A percentile compares a stretch with the other conserved stretches of the same genome.
phyloP scores from a whole-genome alignment of 352 stramenopile species.

The Globisporangium recalcitrans region DNA sequence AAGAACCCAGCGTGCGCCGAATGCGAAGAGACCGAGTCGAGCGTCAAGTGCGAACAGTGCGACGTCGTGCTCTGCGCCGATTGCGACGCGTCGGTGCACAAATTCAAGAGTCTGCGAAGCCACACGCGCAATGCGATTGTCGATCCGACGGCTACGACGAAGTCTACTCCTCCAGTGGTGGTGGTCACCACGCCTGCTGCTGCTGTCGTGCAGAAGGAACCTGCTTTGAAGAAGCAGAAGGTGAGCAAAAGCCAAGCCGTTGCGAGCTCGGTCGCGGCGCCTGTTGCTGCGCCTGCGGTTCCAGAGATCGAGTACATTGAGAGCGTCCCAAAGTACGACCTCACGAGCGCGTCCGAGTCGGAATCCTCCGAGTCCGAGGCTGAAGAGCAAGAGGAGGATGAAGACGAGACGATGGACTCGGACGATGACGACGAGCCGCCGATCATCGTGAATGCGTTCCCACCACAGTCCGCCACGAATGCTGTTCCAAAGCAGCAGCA shows the following conservation, averaged over 20 bases:
- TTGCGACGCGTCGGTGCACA: constrained; percentile 60
- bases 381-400: constrained; percentile 13
- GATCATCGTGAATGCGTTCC: background rate
- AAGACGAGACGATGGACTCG: constrained; percentile 3
- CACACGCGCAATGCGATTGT: constrained; percentile 31
- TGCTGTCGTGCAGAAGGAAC: constrained; percentile 9
- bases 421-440: constrained; percentile 6
- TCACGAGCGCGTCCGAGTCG: constrained; percentile 52
- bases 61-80: constrained; percentile 44
- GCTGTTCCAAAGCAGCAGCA: background rate
- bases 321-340: constrained; percentile 49
- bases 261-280: background rate
- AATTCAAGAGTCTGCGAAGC: constrained; percentile 64
- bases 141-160: background rate
- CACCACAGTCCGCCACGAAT: background rate
- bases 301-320: constrained; percentile 33
- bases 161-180: background rate
- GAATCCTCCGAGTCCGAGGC: constrained; percentile 14
- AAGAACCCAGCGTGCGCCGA: constrained; percentile 41
- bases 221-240: constrained; percentile 22
- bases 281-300: background rate
- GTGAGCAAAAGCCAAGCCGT: background rate
- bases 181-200: background rate
- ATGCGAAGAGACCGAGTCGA: constrained; percentile 36
- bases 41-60: constrained; percentile 51